phyloP scores from a whole-genome alignment of 177 flowering plant genomes.

The Telopea speciosissima region DNA sequence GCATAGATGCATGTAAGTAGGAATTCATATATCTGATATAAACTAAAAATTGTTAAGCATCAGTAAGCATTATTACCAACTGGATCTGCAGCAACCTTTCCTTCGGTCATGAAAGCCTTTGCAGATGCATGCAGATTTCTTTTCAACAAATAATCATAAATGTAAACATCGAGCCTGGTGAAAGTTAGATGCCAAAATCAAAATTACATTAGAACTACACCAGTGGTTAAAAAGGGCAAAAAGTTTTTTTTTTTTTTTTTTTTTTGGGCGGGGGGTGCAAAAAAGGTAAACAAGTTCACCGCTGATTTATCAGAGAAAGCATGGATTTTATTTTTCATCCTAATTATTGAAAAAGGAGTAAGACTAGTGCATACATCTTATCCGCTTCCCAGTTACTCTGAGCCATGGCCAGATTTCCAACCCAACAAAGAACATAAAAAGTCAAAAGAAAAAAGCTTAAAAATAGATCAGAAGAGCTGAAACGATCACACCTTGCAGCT shows the following conservation, averaged over 20 bases:
- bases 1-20: too few species aligned
- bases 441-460: not conserved
- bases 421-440: conserved; percentile 6
- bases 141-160: conserved; percentile 84
- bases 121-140: conserved; percentile 80
- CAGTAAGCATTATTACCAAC: conserved; percentile 51
- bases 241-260: too few species aligned
- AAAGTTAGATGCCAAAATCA: not conserved
- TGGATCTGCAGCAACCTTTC: conserved; percentile 88
- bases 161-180: conserved; percentile 89
- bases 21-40: not conserved
- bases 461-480: not conserved
- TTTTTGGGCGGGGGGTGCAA: too few species aligned
- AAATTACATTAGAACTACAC: not conserved
- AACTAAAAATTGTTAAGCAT: not conserved
- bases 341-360: not conserved
- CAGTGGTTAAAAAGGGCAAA: not conserved
- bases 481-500: conserved; percentile 9
- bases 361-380: conserved; percentile 50
- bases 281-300: not conserved
- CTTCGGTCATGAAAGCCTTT: conserved; percentile 90
- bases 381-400: conserved; percentile 97
- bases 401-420: conserved; percentile 35
- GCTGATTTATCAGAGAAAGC: not conserved
- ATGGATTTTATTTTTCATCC: not conserved